These are phyloP conservation scores for Trichosporon coremiiforme DNA, from an alignment of 1,284 basidiomycete genomes.

Conservation along the genomic window DNA sequence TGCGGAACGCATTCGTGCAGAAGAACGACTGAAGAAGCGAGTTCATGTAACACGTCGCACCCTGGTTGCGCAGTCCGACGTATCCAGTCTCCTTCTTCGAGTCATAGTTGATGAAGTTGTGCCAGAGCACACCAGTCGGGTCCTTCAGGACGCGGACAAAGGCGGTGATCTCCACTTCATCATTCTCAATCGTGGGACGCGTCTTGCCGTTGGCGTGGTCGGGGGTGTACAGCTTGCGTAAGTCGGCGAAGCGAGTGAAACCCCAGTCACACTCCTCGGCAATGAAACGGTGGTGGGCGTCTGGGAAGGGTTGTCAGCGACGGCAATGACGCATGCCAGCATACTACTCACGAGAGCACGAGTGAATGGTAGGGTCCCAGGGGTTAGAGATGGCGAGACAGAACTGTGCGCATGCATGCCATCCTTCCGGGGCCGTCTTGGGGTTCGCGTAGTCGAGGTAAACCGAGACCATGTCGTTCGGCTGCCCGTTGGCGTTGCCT, in stretches of 20 bases:
- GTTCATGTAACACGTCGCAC: conserved; percentile 99
- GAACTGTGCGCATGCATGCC: conserved; percentile 99
- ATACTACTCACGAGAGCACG: conserved; percentile 80
- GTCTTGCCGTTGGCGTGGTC: conserved; percentile 68
- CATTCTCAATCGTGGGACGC: conserved; percentile 93
- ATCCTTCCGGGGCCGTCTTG: conserved; percentile 93
- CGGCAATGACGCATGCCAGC: conserved; percentile 4
- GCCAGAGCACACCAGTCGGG: conserved; percentile 98
- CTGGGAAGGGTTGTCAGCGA: conserved; percentile 58
- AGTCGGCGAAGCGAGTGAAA: conserved; percentile 97
- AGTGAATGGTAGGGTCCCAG: conserved; percentile 91
- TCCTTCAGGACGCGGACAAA: conserved; percentile 98
- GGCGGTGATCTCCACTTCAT: conserved; percentile 89
- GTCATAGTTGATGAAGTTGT: conserved; percentile 99
- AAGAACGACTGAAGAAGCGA: conserved; percentile 95
- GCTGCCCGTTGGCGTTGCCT: conserved; percentile 98
- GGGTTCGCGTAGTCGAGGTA: conserved; percentile 99
- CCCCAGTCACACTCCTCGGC: conserved; percentile 99
- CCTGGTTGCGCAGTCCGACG: conserved; percentile 98
- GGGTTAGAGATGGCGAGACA: conserved; percentile 97
- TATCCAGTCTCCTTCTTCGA: conserved; percentile 99
- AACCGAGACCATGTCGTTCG: conserved; percentile 98
- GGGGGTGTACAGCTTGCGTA: conserved; percentile 86
- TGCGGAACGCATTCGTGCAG: conserved; percentile 95
- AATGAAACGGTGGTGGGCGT: conserved; percentile 99